Evolutionary conservation across 1,284 basidiomycete genomes (phyloP).

Genomic region (Polyporus tsugae): DNA sequence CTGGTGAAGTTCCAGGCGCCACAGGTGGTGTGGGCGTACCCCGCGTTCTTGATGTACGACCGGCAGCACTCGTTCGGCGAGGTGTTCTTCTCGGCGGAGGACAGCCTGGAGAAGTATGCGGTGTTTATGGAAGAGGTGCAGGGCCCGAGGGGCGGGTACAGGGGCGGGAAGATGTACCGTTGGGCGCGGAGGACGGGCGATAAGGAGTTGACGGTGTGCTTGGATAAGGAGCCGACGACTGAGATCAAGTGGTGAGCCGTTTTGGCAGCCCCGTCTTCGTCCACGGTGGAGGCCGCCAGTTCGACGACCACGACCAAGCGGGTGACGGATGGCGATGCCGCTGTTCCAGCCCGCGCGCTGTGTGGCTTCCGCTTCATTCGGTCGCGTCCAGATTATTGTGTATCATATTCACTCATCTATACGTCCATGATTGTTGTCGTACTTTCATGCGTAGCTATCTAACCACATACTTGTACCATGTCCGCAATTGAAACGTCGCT

Average conservation of each 20-base stretch:
- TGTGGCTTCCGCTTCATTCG: too few species aligned
- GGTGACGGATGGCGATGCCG: too few species aligned
- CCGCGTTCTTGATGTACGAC: slow-evolving; percentile 48
- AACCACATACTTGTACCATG: neutral
- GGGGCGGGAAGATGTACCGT: slow-evolving; percentile 42
- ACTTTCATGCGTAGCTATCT: too few species aligned
- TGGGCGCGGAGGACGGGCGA: slow-evolving; percentile 42
- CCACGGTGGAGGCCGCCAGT: too few species aligned
- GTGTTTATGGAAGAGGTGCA: slow-evolving; percentile 32
- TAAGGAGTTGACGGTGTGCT: slow-evolving; percentile 39
- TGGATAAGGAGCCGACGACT: slow-evolving; percentile 33
- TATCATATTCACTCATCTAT: neutral
- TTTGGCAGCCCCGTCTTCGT: neutral
- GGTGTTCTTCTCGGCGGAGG: slow-evolving; percentile 37
- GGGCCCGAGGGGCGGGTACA: slow-evolving; percentile 30
- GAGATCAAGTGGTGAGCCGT: slow-evolving; percentile 32
- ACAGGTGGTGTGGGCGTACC: slow-evolving; percentile 30
- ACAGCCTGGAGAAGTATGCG: slow-evolving; percentile 25
- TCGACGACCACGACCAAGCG: too few species aligned
- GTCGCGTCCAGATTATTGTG: neutral
- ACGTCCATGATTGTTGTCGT: too few species aligned
- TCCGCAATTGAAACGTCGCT: neutral
- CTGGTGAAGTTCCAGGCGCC: slow-evolving; percentile 51
- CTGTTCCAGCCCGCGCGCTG: too few species aligned
- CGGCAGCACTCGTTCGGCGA: slow-evolving; percentile 46